phyloP scores from a whole-genome alignment of 768 basidiomycete species.

The Crassisporium funariophilum region DNA sequence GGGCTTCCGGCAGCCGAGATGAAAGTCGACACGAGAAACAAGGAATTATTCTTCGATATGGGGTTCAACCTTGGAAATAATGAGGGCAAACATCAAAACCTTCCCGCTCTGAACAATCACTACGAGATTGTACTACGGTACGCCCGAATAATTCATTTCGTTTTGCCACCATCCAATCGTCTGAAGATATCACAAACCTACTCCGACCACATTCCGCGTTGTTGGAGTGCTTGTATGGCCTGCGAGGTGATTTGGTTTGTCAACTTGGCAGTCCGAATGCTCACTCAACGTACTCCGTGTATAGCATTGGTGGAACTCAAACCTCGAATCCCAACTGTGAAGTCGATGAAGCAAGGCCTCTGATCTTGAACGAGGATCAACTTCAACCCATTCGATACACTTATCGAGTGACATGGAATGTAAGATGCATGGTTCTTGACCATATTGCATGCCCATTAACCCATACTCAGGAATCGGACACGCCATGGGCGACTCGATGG shows the following conservation, averaged over 20 bases:
- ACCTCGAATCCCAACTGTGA: conserved; percentile 55
- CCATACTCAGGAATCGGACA: conserved; percentile 69
- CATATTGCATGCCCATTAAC: too few relatives aligned
- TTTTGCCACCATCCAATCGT: conserved; percentile 5
- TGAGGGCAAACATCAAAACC: conserved; percentile 55
- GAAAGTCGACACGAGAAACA: conserved; percentile 77
- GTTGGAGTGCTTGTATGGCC: conserved; percentile 92
- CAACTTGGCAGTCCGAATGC: conserved; percentile 1
- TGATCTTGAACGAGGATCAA: conserved; percentile 62
- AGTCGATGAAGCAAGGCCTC: conserved; percentile 37
- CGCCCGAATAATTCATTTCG: conserved; percentile 7
- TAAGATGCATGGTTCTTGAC: too few relatives aligned
- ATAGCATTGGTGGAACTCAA: conserved; percentile 67
- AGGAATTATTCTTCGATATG: conserved; percentile 90
- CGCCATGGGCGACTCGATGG: conserved; percentile 94
- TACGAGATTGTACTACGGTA: conserved; percentile 85
- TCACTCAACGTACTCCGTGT: too few relatives aligned
- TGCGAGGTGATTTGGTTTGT: conserved; percentile 34
- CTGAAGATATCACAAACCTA: conserved; percentile 77
- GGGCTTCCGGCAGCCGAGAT: conserved; percentile 93
- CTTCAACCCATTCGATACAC: conserved; percentile 77
- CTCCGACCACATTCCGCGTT: conserved; percentile 72
- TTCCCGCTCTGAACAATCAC: conserved; percentile 86
- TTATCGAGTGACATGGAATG: conserved; percentile 87
- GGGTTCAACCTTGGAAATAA: conserved; percentile 91